These are phyloP conservation scores for Termitomyces sp. DNA, from an alignment of 768 basidiomycete genomes.

Conservation along the genomic window DNA sequence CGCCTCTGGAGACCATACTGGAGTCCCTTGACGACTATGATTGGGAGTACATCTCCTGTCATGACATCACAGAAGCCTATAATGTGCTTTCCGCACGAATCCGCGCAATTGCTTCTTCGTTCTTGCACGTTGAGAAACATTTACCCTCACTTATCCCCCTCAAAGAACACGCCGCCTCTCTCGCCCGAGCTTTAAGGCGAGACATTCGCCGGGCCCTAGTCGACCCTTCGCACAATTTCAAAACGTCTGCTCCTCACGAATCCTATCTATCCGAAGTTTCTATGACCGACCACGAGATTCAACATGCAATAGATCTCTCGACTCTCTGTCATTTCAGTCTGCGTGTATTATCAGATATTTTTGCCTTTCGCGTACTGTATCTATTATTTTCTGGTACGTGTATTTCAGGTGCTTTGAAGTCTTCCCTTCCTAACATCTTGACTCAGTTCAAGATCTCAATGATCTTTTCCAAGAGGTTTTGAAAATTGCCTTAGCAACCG, in stretches of 20 bases:
- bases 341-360: slow-evolving; percentile 45
- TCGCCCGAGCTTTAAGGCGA: slow-evolving; percentile 43
- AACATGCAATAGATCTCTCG: slow-evolving; percentile 37
- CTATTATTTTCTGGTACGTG: slow-evolving; percentile 47
- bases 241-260: slow-evolving; percentile 7
- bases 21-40: slow-evolving; percentile 39
- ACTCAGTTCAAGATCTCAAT: slow-evolving; percentile 40
- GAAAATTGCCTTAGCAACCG: slow-evolving; percentile 31
- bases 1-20: slow-evolving; percentile 43
- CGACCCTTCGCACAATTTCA: slow-evolving; percentile 25
- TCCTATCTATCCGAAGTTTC: slow-evolving; percentile 17
- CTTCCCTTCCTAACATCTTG: slow-evolving; percentile 1
- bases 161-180: slow-evolving; percentile 23
- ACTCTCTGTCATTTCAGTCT: slow-evolving; percentile 53
- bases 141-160: slow-evolving; percentile 27
- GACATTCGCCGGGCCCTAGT: slow-evolving; percentile 45
- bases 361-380: slow-evolving; percentile 43
- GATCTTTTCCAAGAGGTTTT: slow-evolving; percentile 43
- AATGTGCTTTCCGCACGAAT: slow-evolving; percentile 45
- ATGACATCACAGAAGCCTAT: slow-evolving; percentile 65
- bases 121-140: slow-evolving; percentile 13
- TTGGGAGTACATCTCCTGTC: slow-evolving; percentile 33
- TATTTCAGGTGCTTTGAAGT: background rate
- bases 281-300: slow-evolving; percentile 32
- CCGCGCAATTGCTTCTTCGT: slow-evolving; percentile 21